Conservation (phyloP, 129 eudicot genomes). For the Glebionis coronaria region DNA sequence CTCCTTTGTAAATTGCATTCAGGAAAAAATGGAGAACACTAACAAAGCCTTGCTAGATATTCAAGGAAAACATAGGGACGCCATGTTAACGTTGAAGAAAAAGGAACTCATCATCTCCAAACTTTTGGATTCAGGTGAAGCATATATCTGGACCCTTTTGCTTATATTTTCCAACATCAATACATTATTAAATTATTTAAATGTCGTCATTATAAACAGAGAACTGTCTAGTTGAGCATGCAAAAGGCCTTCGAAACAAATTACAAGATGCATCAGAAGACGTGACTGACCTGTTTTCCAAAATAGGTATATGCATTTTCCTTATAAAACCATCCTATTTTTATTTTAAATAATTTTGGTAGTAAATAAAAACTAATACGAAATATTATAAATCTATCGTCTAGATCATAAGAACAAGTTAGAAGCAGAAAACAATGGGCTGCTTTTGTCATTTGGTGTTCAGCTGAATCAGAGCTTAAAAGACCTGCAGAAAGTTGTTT, state of each 20-base stretch:
- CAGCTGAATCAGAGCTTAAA: constrained; percentile 74
- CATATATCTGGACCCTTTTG: background rate
- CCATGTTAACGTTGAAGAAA: constrained; percentile 54
- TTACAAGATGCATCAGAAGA: constrained; percentile 81
- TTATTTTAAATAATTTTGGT: background rate
- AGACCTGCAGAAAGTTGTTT: constrained; percentile 61
- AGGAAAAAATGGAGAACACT: constrained; percentile 58
- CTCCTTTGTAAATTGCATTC: constrained; percentile 28
- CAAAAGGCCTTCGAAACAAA: constrained; percentile 64
- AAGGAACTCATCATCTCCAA: constrained; percentile 68
- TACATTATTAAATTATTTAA: background rate
- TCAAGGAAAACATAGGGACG: constrained; percentile 54
- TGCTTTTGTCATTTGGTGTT: constrained; percentile 62
- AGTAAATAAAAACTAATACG: constrained; percentile 25
- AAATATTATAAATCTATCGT: constrained; percentile 9
- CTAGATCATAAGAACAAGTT: constrained; percentile 73
- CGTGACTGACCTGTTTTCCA: constrained; percentile 43
- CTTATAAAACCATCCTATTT: constrained; percentile 9
- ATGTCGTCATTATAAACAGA: constrained; percentile 42
- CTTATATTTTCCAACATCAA: background rate
- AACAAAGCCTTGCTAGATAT: constrained; percentile 57
- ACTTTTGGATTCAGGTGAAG: constrained; percentile 69
- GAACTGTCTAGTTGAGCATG: constrained; percentile 56
- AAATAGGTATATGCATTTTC: constrained; percentile 50
- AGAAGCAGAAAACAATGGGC: constrained; percentile 67